These are phyloP conservation scores for Epichloe baconii DNA, from an alignment of 2,329 filamentous ascomycete species.

Conservation along the genomic window DNA sequence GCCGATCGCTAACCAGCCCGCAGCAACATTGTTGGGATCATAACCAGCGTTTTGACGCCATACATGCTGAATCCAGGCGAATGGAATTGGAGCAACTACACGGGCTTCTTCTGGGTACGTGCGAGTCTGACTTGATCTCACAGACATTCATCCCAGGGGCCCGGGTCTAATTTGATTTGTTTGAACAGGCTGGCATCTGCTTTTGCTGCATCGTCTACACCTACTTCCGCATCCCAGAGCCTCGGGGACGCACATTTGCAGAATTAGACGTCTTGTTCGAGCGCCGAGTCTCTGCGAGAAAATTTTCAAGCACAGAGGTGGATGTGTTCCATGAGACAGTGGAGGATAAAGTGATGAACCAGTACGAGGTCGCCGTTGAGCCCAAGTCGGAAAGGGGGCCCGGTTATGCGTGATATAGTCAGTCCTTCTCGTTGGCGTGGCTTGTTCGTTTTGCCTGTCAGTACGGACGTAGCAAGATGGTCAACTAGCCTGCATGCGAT, in stretches of 20 bases:
- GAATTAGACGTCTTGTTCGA: slow-evolving; percentile 82
- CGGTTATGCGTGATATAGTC: not conserved
- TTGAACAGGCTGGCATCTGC: slow-evolving; percentile 53
- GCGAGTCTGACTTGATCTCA: not conserved
- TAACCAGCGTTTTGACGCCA: slow-evolving; percentile 70
- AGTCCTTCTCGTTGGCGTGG: not conserved
- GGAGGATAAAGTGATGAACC: slow-evolving; percentile 33
- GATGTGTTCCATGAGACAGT: slow-evolving; percentile 42
- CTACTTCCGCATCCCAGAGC: slow-evolving; percentile 48
- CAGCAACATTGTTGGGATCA: slow-evolving; percentile 67
- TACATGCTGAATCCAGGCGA: slow-evolving; percentile 84
- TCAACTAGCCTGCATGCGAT: too few relatives aligned
- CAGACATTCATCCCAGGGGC: not conserved
- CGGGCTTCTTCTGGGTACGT: slow-evolving; percentile 72
- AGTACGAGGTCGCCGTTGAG: slow-evolving; percentile 28
- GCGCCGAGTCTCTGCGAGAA: slow-evolving; percentile 53
- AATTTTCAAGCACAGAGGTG: slow-evolving; percentile 50
- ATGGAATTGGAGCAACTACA: slow-evolving; percentile 81
- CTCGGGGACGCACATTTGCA: slow-evolving; percentile 66
- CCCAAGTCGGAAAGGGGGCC: slow-evolving; percentile 7
- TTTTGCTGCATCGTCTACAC: slow-evolving; percentile 72
- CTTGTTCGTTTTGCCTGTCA: not conserved
- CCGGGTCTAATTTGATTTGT: not conserved
- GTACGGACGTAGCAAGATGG: not conserved
- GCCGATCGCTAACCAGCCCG: not conserved